Base-by-base conservation (phyloP, 495 filamentous ascomycete species). In the Immersiella caudata region DNA sequence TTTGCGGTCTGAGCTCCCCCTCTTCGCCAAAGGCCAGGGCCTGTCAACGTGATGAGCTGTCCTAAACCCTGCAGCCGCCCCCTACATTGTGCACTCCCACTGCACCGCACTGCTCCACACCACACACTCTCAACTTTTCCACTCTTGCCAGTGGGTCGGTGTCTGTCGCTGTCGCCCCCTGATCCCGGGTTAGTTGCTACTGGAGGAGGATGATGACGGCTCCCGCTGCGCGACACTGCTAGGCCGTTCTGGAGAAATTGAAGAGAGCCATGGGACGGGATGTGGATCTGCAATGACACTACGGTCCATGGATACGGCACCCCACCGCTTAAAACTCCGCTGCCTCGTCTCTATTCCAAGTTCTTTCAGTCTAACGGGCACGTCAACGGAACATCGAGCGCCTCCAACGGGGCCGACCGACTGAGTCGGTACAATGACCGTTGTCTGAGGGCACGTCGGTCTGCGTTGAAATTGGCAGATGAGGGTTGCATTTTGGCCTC, bases 181-280 rank as follows among this genome's bases (percentile, higher is more conserved):
- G 61, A 65, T 65, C 66, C 66, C 49, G 63, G 62, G n/a, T 58
- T 58, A 25, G 20, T 50, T 60, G 64, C 64, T 49, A 21, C 52
- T 40, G 64, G 18, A 27, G 57, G 49, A 22, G 3, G 24, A 25
- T 65, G 51, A 65, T 57, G 51, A 58, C 29, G 63, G 63, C 60
- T 26, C 40, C 65, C 57, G 56, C 68, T 70, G 68, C 66, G 51
- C 64, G 67, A 71, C 69, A 71, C 69, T 58, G 52, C 40, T 55
- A 50, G 26, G n/a, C 21, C 66, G 27, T 25, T 9, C 51, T 36
- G 21, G 29, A 35, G 36, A 64, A 26, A 35, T 21, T 27, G 51
- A 35, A 58, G 63, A 33, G 61, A 20, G 33, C 20, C 35, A 49
- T 21, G 40, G 33, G 40, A 14, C 33, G 29, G 22, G 22, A 35